Conservation (phyloP, 2,329 filamentous ascomycete species). For the Dryadomyces sulphureus region DNA sequence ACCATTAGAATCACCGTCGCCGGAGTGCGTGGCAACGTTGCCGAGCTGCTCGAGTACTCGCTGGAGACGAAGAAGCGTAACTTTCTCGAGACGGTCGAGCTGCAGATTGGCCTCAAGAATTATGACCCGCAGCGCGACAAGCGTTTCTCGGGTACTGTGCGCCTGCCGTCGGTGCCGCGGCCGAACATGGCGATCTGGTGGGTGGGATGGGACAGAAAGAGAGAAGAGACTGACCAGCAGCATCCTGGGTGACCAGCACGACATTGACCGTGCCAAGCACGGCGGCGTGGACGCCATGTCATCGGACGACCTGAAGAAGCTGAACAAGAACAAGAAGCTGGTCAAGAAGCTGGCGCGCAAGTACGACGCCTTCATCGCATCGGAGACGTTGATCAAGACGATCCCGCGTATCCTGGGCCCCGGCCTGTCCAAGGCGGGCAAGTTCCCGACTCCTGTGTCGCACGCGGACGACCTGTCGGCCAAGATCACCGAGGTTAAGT, state of each 20-base stretch:
- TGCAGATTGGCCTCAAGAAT: slow-evolving; percentile 80
- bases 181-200: slow-evolving; percentile 28
- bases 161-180: slow-evolving; percentile 80
- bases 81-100: slow-evolving; percentile 50
- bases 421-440: slow-evolving; percentile 97
- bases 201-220: neutral
- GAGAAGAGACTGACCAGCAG: slow-evolving; percentile 16
- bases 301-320: slow-evolving; percentile 98
- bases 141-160: slow-evolving; percentile 99
- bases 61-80: slow-evolving; percentile 89
- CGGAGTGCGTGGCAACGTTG: slow-evolving; percentile 61
- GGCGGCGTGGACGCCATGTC: slow-evolving; percentile 97
- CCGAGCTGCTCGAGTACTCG: slow-evolving; percentile 89
- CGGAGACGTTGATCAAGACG: slow-evolving; percentile 97
- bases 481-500: slow-evolving; percentile 99
- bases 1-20: slow-evolving; percentile 14
- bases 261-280: slow-evolving; percentile 99
- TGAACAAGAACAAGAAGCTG: slow-evolving; percentile 99
- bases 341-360: slow-evolving; percentile 99
- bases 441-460: slow-evolving; percentile 98
- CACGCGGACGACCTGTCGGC: slow-evolving; percentile 84
- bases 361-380: slow-evolving; percentile 98
- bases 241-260: slow-evolving; percentile 67
- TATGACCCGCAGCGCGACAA: slow-evolving; percentile 99
- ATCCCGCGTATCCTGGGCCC: slow-evolving; percentile 98